Evolutionary conservation across 1,284 basidiomycete species (phyloP), one percentile per base, ranked within the genome.

Genomic region (Ustilago sp.): DNA sequence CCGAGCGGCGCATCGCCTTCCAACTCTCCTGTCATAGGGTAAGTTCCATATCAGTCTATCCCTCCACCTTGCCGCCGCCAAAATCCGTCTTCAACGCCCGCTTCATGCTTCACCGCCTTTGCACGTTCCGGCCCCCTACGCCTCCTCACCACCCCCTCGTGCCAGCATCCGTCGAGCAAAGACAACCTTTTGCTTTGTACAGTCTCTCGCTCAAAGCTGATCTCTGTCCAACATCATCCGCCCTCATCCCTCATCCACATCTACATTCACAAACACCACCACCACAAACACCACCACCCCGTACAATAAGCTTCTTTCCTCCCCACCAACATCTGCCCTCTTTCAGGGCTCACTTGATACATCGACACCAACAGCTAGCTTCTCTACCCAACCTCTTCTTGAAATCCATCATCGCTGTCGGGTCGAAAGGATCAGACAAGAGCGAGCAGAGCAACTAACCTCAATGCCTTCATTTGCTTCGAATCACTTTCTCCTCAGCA

Each of bases 381-480:
- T 45, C n/a, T 15, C n/a, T 45, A 6, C 43, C 43, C 23, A 28
- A 28, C 3, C 23, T 28, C 23, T 28, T 28, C 23, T 28, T 3
- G 23, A 28, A 28, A 50, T 50, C 15, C 9, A 13, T 32, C 48
- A 17, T 13, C 34, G 19, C 41, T n/a, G 48, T 64, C 62, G 59
- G 47, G 36, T 70, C 62, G n/a, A 61, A 35, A 28, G 51, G 57
- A 63, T 64, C 64, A 41, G 48, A 50, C 48, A 50, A 50, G 35
- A 34, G 51, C 28, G 43, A 52, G 41, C 58, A 36, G 43, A 32
- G 38, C 7, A 34, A 36, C 70, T 73, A 54, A 73, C 70, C 45
- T 54, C 52, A 48, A 73, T 73, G 70, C 35, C 43, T 64, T 63
- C 64, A 8, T 73, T 62, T 41, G 47, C 61, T 15, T 41, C 52